Percentiles rank a stretch among this genome's conserved stretches.
These are phyloP conservation scores for Alternaria sp. DNA, from an alignment of 2,329 filamentous ascomycete species.

Conservation along the genomic window DNA sequence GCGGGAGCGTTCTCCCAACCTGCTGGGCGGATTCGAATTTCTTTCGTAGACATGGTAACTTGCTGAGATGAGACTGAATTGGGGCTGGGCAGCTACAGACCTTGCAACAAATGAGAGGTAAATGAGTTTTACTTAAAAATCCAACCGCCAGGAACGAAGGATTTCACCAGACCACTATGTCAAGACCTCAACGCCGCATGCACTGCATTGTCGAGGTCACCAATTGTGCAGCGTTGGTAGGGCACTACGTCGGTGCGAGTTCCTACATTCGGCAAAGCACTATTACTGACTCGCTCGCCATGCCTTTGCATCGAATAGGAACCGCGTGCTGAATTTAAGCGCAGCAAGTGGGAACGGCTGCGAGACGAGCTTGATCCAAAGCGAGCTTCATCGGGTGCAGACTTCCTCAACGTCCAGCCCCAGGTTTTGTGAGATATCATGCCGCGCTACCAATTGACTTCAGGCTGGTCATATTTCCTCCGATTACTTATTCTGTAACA, in stretches of 20 bases:
- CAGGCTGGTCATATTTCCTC: too few relatives aligned
- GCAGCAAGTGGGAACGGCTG: background rate
- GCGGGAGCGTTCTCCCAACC: constrained; percentile 1
- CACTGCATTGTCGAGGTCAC: background rate
- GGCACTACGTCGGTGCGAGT: constrained; percentile 1
- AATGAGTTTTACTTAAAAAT: background rate
- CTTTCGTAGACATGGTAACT: background rate
- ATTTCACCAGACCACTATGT: background rate
- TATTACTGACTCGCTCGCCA: background rate
- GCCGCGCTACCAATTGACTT: background rate
- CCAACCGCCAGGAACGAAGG: background rate
- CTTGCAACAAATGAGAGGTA: background rate
- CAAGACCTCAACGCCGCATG: background rate
- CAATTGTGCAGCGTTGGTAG: background rate
- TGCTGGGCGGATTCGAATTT: background rate
- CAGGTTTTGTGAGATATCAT: background rate
- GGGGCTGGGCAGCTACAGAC: background rate
- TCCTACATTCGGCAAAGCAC: background rate
- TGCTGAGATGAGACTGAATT: background rate
- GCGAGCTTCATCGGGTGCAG: background rate
- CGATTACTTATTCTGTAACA: too few relatives aligned
- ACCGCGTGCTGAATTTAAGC: background rate
- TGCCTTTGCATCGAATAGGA: background rate
- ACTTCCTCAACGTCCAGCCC: background rate
- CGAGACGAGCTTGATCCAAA: background rate